Percentiles rank a stretch among this genome's conserved stretches.
Evolutionary conservation across 164 flowering plant species (phyloP).

Genomic region (Piper betle): DNA sequence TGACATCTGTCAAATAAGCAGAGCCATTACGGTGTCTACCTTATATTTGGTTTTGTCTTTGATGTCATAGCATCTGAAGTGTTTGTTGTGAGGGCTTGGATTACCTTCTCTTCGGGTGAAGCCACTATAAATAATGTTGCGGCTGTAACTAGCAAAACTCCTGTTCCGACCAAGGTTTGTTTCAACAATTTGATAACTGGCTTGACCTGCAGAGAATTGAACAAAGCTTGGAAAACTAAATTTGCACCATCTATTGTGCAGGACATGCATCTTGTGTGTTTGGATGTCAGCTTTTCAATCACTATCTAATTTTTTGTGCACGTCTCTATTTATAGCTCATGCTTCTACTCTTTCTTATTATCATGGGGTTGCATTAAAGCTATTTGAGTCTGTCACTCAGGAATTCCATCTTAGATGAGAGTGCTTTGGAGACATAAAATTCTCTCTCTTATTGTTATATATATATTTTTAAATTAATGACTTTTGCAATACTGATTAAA

Average conservation of each 20-base stretch:
- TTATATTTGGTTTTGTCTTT: constrained; percentile 10
- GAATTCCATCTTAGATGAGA: not conserved
- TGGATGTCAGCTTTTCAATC: not conserved
- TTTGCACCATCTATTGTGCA: not conserved
- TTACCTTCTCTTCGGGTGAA: constrained; percentile 61
- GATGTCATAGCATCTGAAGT: constrained; percentile 21
- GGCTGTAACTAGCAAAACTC: constrained; percentile 61
- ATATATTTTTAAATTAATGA: too few relatives aligned
- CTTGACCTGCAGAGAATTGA: constrained; percentile 44
- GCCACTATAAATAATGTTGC: constrained; percentile 59
- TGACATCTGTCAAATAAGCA: not conserved
- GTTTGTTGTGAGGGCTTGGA: constrained; percentile 23
- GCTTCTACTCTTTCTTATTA: not conserved
- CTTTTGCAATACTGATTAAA: not conserved
- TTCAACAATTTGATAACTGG: constrained; percentile 89
- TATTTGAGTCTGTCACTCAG: not conserved
- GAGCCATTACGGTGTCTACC: constrained; percentile 5
- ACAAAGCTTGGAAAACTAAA: not conserved
- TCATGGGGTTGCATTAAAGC: not conserved
- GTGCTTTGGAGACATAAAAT: not conserved
- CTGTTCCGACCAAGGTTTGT: constrained; percentile 89
- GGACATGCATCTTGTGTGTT: not conserved
- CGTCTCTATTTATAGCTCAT: not conserved
- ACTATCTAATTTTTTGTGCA: not conserved
- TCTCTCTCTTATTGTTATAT: too few relatives aligned